phyloP scores from a whole-genome alignment of 2,329 filamentous ascomycete species.

The Didymella lethalis region DNA sequence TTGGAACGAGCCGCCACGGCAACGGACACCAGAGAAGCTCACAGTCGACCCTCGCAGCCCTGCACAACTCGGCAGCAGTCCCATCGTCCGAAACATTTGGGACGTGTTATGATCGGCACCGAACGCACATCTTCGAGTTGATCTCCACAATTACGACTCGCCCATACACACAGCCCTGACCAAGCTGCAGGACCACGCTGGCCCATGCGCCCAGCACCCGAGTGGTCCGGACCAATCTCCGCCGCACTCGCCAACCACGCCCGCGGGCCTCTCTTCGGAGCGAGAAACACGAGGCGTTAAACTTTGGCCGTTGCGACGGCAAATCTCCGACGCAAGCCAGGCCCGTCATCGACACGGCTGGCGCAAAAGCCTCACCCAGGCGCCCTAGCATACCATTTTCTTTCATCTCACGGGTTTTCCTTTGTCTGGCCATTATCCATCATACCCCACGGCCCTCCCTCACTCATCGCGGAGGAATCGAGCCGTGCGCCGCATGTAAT shows the following conservation, averaged over 20 bases:
- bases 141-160: slow-evolving; percentile 13
- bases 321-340: slow-evolving; percentile 15
- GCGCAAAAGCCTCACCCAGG: neutral
- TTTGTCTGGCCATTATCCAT: slow-evolving; percentile 1
- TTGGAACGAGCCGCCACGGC: slow-evolving; percentile 38
- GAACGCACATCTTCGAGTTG: slow-evolving; percentile 2
- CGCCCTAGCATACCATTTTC: neutral
- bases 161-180: slow-evolving; percentile 6
- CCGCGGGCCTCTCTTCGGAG: neutral
- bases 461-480: neutral
- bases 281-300: slow-evolving; percentile 4
- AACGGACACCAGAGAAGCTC: slow-evolving; percentile 63
- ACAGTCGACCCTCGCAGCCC: slow-evolving; percentile 76
- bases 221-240: slow-evolving; percentile 11
- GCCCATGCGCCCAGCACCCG: slow-evolving; percentile 12
- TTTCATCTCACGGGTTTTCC: neutral
- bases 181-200: neutral
- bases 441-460: neutral
- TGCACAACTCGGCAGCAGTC: slow-evolving; percentile 74
- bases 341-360: neutral
- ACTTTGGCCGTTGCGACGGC: slow-evolving; percentile 14
- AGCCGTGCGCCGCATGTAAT: neutral
- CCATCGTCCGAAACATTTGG: slow-evolving; percentile 80
- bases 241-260: slow-evolving; percentile 12
- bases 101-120: slow-evolving; percentile 68